These are phyloP conservation scores for Lachnellula cervina DNA, from an alignment of 2,329 filamentous ascomycete species.

Conservation along the genomic window DNA sequence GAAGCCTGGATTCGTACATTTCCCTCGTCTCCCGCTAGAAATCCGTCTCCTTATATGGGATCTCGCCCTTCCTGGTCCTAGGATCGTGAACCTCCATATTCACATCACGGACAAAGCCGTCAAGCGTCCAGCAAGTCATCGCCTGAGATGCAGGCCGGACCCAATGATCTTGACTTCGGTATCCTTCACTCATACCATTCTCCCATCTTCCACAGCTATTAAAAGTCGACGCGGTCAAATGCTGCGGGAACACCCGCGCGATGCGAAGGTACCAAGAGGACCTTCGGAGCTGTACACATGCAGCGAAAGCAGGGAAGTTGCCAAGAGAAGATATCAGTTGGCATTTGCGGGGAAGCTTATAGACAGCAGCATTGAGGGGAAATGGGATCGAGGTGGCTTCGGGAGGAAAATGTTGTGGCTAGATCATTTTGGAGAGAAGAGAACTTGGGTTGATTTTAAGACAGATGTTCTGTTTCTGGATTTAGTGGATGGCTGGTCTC, in stretches of 20 bases:
- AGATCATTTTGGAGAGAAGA: background rate
- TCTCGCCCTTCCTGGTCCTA: background rate
- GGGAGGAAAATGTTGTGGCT: background rate
- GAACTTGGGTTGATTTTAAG: constrained; percentile 4
- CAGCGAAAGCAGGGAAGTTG: background rate
- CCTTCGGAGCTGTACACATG: background rate
- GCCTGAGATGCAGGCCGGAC: background rate
- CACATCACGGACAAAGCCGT: background rate
- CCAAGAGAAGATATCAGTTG: background rate
- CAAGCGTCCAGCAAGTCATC: background rate
- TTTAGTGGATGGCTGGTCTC: background rate
- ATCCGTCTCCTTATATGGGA: background rate
- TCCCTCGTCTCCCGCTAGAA: background rate
- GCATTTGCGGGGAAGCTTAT: background rate
- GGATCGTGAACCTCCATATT: background rate
- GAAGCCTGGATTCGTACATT: background rate
- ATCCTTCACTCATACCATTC: background rate
- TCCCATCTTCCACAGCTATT: background rate
- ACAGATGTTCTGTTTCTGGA: background rate
- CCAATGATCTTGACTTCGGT: background rate
- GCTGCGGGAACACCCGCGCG: background rate
- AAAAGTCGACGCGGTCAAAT: background rate
- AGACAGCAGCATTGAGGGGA: background rate
- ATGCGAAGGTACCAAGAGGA: background rate
- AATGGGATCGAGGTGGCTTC: background rate